Conservation (phyloP, 805 yeast genomes). For the Hanseniaspora mollemarum region DNA sequence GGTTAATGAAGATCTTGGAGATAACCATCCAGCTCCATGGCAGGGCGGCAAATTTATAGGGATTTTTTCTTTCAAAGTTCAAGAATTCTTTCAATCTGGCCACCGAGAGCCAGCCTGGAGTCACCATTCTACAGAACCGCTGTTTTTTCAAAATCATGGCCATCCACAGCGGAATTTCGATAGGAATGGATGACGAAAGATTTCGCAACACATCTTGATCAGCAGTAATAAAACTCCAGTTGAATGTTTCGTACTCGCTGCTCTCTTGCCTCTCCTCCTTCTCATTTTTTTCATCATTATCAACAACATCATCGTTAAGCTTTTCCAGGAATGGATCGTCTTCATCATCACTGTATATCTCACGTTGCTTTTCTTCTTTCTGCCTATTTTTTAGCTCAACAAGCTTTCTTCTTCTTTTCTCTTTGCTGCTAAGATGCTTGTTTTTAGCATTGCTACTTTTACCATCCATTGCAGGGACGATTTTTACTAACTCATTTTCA, state of each 20-base stretch:
- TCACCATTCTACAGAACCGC: slow-evolving; percentile 70
- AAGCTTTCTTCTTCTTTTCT: not conserved
- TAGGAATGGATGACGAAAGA: slow-evolving; percentile 50
- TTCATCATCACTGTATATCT: slow-evolving; percentile 14
- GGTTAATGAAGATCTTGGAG: slow-evolving; percentile 51
- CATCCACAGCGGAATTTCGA: slow-evolving; percentile 72
- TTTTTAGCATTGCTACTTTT: slow-evolving; percentile 17
- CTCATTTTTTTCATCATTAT: not conserved
- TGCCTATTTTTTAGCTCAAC: not conserved
- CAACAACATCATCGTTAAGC: not conserved
- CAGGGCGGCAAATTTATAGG: slow-evolving; percentile 50
- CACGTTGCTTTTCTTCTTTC: not conserved
- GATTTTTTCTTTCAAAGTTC: slow-evolving; percentile 52
- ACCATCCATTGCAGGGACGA: slow-evolving; percentile 56
- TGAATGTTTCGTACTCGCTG: slow-evolving; percentile 8
- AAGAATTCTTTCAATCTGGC: slow-evolving; percentile 43
- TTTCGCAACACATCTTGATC: slow-evolving; percentile 27
- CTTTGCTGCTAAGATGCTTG: not conserved
- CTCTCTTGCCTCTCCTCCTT: not conserved
- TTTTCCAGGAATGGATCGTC: not conserved
- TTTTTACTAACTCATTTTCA: slow-evolving; percentile 61
- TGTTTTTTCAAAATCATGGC: slow-evolving; percentile 76
- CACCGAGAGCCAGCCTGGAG: slow-evolving; percentile 72
- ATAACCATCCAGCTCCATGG: slow-evolving; percentile 88
- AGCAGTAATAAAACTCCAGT: slow-evolving; percentile 32